Conservation (phyloP, 2,329 filamentous ascomycete species). For the Colletotrichum destructivum region DNA sequence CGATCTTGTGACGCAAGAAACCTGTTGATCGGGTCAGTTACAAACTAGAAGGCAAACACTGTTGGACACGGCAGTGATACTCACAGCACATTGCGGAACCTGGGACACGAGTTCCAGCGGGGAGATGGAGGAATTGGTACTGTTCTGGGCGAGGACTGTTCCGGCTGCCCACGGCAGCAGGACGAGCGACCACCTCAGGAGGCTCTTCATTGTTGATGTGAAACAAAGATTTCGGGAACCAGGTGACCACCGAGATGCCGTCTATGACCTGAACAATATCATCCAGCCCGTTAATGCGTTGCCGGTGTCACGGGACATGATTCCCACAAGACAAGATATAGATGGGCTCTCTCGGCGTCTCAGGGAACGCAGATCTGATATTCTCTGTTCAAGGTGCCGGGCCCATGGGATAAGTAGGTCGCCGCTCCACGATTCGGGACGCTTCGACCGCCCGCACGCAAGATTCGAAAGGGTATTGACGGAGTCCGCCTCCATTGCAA, state of each 20-base stretch:
- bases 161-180: conserved; percentile 31
- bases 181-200: conserved; percentile 12
- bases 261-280: background rate
- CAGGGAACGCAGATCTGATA: background rate
- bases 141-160: conserved; percentile 6
- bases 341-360: background rate
- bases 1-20: conserved; percentile 9
- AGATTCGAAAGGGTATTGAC: conserved; percentile 16
- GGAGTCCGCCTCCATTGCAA: conserved; percentile 14
- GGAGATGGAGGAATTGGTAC: background rate
- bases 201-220: conserved; percentile 22
- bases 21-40: background rate
- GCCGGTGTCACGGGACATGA: conserved; percentile 27
- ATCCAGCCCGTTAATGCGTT: conserved; percentile 9
- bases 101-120: conserved; percentile 17
- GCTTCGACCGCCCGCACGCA: background rate
- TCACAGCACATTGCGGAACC: conserved; percentile 30
- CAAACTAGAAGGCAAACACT: no score
- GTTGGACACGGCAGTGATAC: background rate
- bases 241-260: background rate
- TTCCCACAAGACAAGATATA: conserved; percentile 9
- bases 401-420: conserved; percentile 20
- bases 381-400: background rate
- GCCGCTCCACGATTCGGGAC: background rate
- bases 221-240: conserved; percentile 7